These are phyloP conservation scores for Fragaria nilgerrensis DNA, from an alignment of 306 rosid species.

Conservation along the genomic window DNA sequence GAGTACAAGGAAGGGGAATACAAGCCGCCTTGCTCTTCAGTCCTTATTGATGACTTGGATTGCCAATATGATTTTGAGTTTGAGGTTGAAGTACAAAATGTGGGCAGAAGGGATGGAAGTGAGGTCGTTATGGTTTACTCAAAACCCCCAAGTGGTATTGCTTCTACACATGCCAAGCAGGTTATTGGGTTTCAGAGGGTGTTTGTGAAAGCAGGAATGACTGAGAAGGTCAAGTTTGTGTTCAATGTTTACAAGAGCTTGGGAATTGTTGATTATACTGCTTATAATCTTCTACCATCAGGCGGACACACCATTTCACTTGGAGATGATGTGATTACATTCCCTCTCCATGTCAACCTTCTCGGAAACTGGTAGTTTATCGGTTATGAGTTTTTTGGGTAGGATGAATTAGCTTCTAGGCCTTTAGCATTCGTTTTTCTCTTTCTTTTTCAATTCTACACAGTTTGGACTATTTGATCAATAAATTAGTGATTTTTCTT, in stretches of 20 bases:
- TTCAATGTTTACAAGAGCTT: constrained; percentile 28
- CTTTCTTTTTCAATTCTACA: neutral
- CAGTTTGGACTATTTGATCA: neutral
- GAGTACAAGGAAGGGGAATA: neutral
- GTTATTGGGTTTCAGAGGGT: constrained; percentile 35
- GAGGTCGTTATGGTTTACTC: constrained; percentile 31
- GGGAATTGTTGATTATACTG: constrained; percentile 23
- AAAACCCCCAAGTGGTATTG: constrained; percentile 23
- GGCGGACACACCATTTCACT: constrained; percentile 26
- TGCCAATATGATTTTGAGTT: constrained; percentile 10
- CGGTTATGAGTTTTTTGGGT: neutral
- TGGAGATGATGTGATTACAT: constrained; percentile 15
- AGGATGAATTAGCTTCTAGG: neutral
- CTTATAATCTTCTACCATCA: constrained; percentile 24
- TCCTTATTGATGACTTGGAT: constrained; percentile 21
- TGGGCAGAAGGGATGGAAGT: constrained; percentile 20
- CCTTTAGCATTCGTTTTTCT: neutral
- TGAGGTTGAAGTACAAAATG: constrained; percentile 23
- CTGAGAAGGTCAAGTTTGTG: constrained; percentile 10
- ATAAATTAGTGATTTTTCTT: neutral
- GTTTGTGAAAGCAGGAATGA: constrained; percentile 18
- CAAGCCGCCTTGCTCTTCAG: constrained; percentile 21
- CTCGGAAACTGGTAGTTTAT: neutral
- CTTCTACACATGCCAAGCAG: constrained; percentile 22
- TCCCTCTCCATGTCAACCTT: constrained; percentile 9